These are phyloP conservation scores for Aureobasidium melanogenum DNA, from an alignment of 2,329 filamentous ascomycete species.

Conservation along the genomic window DNA sequence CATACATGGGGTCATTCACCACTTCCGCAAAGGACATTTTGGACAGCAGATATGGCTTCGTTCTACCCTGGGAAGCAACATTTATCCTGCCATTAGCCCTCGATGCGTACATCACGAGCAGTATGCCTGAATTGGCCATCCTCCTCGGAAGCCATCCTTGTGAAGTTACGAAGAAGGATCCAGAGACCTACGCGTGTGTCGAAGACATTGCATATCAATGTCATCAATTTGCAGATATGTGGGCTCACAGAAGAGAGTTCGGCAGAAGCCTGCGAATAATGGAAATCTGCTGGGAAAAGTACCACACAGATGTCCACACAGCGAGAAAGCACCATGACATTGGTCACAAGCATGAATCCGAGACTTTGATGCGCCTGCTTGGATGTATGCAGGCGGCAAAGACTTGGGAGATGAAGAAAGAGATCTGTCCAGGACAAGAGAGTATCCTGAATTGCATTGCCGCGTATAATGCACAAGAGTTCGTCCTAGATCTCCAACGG, in stretches of 20 bases:
- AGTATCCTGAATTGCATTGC: neutral
- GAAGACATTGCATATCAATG: neutral
- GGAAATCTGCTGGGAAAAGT: neutral
- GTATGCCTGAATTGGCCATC: conserved; percentile 2
- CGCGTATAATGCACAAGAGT: neutral
- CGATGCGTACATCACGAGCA: neutral
- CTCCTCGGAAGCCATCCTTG: neutral
- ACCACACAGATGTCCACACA: neutral
- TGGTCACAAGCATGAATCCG: neutral
- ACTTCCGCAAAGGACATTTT: neutral
- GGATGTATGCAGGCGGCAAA: neutral
- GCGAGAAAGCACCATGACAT: neutral
- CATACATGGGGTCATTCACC: neutral
- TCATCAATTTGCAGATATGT: neutral
- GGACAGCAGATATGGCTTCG: neutral
- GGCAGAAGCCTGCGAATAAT: no score
- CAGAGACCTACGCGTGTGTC: neutral
- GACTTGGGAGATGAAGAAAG: neutral
- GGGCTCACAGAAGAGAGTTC: no score
- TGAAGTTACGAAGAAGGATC: neutral
- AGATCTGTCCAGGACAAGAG: neutral
- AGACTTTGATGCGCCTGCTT: neutral
- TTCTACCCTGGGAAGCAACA: neutral
- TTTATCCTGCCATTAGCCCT: neutral
- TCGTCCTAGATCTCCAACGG: neutral